Evolutionary conservation across 1,284 basidiomycete genomes (phyloP).

Genomic region (Macrocybe sp.): DNA sequence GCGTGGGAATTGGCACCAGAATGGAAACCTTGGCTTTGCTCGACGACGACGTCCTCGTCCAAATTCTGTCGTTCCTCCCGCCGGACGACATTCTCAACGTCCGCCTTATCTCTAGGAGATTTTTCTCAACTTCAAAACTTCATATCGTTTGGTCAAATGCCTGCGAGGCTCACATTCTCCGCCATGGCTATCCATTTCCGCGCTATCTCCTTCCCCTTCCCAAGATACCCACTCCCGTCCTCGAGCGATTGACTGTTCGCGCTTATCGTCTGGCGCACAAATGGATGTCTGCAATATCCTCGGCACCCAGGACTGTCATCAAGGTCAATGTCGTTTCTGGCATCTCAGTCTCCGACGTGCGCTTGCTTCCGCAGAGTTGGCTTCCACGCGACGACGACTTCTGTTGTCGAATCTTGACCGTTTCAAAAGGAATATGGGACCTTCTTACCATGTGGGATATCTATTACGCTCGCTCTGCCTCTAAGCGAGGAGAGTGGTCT

Average conservation of each 20-base stretch:
- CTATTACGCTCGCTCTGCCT: constrained; percentile 3
- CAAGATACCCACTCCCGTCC: constrained; percentile 28
- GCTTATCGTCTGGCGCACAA: constrained; percentile 40
- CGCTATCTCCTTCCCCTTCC: constrained; percentile 17
- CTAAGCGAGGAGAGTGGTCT: constrained; percentile 32
- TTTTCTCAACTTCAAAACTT: constrained; percentile 36
- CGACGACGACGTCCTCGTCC: constrained; percentile 46
- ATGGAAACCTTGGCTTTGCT: constrained; percentile 1
- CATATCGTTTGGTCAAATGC: constrained; percentile 53
- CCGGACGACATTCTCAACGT: constrained; percentile 39
- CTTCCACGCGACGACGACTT: constrained; percentile 22
- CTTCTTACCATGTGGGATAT: constrained; percentile 49
- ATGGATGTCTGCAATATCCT: constrained; percentile 32
- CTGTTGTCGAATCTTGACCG: constrained; percentile 37
- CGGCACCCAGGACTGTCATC: constrained; percentile 10
- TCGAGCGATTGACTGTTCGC: constrained; percentile 39
- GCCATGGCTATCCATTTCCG: constrained; percentile 44
- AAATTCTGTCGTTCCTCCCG: constrained; percentile 38
- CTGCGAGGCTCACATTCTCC: constrained; percentile 36
- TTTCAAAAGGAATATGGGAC: constrained; percentile 56
- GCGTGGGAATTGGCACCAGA: too few species aligned
- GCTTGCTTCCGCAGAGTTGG: constrained; percentile 36
- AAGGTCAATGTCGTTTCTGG: constrained; percentile 25
- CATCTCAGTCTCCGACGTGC: constrained; percentile 44
- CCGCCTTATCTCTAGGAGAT: constrained; percentile 43